These are phyloP conservation scores for Cryphonectria japonica DNA, from an alignment of 2,329 filamentous ascomycete species.

Conservation along the genomic window DNA sequence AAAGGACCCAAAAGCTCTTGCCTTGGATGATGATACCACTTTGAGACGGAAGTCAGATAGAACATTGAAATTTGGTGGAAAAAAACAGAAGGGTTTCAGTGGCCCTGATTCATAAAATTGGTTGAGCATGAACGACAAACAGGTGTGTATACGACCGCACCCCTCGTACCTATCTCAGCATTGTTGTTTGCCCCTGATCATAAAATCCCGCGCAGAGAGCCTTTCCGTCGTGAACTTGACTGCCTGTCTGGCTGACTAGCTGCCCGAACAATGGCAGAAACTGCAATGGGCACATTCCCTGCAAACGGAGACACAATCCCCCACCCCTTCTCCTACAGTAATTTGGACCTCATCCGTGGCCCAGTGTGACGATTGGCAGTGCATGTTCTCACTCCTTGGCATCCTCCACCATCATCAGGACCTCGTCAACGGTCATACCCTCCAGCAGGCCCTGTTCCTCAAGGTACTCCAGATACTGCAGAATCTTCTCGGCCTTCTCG, in stretches of 20 bases:
- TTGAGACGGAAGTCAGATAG: neutral
- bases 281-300: neutral
- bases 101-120: slow-evolving; percentile 10
- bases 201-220: neutral
- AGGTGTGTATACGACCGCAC: slow-evolving; percentile 10
- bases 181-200: neutral
- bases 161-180: neutral
- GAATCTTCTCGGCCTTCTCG: neutral
- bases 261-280: neutral
- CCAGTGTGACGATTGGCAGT: neutral
- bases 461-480: neutral
- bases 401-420: neutral
- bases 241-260: neutral
- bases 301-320: no score
- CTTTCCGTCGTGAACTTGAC: neutral
- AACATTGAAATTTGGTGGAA: neutral
- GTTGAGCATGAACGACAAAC: slow-evolving; percentile 9
- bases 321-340: neutral
- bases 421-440: neutral
- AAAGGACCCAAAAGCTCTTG: slow-evolving; percentile 9
- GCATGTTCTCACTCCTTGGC: neutral
- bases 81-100: neutral
- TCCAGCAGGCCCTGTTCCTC: neutral
- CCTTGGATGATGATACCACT: slow-evolving; percentile 26
- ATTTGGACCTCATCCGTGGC: neutral